Evolutionary conservation across 768 basidiomycete genomes (phyloP), one percentile per base, ranked within the genome.

Genomic region (Termitomyces heimii): DNA sequence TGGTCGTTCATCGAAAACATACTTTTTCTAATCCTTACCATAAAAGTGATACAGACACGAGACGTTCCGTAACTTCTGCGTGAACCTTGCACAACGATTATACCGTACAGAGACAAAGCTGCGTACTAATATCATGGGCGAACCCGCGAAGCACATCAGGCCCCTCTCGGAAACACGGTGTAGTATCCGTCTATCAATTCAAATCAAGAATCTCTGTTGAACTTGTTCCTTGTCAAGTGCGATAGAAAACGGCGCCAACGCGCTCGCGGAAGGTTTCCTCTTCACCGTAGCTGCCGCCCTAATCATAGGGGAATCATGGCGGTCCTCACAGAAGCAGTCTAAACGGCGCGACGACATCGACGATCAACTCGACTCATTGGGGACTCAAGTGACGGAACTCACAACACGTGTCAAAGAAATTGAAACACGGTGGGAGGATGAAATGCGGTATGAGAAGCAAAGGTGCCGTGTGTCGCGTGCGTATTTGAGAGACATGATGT

Each of bases 211-310:
- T 18, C 4, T 48, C 5, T 40, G 5, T 14, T 54, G 10, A 51
- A 29, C 5, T 18, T 29, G 0, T 5, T 2, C 5, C 1, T 22
- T 20, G 1, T 42, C 7, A 60, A 91, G 89, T 57, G 92, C 92
- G 0, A 88, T 94, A 57, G 89, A 92, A 58, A 92, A 88, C 63
- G 92, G 92, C 22, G 89, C 92, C 16, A 94, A 92, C 62, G 77
- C 85, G 5, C 75, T 94, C 5, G 92, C 92, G 0, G 92, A 94
- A 70, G 89, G 89, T 0, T 94, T 94, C 62, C 78, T 94, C 3
- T 94, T 94, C 66, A 66, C 74, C 20, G 92, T 94, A 2, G 91
- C 92, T 0, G 85, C 86, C 2, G 70, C 70, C 0, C 75, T 94
- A 5, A 92, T 94, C 56, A 58, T 92, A 12, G 86, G 85, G 2